These are phyloP conservation scores for Citrus mangshanensis DNA, from an alignment of 345 rosid genomes.

Conservation along the genomic window DNA sequence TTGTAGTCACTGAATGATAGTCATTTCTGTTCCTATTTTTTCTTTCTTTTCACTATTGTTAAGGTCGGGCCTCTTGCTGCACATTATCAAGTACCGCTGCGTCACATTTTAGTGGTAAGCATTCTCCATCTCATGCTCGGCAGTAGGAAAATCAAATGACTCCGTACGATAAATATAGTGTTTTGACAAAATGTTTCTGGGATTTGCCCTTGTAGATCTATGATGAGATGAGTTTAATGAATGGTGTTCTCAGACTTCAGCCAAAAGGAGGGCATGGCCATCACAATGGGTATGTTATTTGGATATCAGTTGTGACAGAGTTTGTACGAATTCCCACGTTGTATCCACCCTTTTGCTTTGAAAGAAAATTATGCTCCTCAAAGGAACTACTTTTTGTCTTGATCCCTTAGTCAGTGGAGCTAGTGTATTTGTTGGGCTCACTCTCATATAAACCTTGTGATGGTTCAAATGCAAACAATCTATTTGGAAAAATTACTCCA, in stretches of 20 bases:
- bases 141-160: neutral
- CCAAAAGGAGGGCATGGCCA: slow-evolving; percentile 90
- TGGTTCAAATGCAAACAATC: neutral
- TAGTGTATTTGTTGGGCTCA: neutral
- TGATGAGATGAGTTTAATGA: slow-evolving; percentile 92
- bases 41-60: slow-evolving; percentile 8
- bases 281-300: slow-evolving; percentile 72
- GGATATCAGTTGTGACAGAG: neutral
- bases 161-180: neutral
- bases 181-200: neutral
- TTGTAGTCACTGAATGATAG: neutral
- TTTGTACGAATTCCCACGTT: neutral
- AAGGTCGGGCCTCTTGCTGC: slow-evolving; percentile 97
- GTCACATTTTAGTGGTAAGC: slow-evolving; percentile 75
- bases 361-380: neutral
- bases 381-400: neutral
- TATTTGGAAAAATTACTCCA: neutral
- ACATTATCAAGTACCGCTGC: slow-evolving; percentile 81
- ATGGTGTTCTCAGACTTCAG: slow-evolving; percentile 78
- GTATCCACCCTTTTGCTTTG: neutral
- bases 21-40: slow-evolving; percentile 3
- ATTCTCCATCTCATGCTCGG: neutral
- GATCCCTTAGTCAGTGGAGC: neutral
- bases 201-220: slow-evolving; percentile 47
- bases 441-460: too few species aligned